Conservation (phyloP, 257 asterid species). For the Nicotiana sylvestris region DNA sequence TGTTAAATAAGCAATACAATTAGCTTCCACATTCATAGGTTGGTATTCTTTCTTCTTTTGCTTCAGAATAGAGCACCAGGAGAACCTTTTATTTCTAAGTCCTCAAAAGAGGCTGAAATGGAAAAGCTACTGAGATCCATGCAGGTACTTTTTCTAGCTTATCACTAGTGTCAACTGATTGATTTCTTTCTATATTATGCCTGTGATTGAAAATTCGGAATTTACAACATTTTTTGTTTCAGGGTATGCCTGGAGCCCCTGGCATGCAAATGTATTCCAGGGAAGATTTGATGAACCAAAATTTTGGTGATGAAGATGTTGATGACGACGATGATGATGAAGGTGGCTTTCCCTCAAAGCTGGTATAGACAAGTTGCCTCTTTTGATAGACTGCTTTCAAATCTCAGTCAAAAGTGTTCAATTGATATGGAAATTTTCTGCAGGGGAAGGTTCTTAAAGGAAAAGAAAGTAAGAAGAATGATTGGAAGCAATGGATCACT, state of each 20-base stretch:
- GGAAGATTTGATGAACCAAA: conserved; percentile 84
- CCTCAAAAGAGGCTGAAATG: conserved; percentile 91
- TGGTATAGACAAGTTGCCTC: conserved; percentile 36
- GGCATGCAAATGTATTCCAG: conserved; percentile 93
- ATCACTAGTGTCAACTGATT: not conserved
- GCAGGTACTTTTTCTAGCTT: conserved; percentile 48
- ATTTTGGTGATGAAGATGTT: conserved; percentile 59
- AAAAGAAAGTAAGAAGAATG: conserved; percentile 42
- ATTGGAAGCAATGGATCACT: conserved; percentile 54
- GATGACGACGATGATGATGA: conserved; percentile 75
- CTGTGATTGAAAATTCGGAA: not conserved
- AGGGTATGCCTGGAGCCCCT: conserved; percentile 98
- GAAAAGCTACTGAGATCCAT: conserved; percentile 78
- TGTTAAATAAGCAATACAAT: conserved; percentile 8
- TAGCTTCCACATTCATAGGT: not conserved
- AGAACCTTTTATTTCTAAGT: conserved; percentile 77
- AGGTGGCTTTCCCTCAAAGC: conserved; percentile 50
- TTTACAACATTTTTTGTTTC: conserved; percentile 11
- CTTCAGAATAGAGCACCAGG: conserved; percentile 78
- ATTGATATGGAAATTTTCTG: conserved; percentile 4
- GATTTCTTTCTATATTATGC: not conserved
- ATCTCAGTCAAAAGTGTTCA: not conserved
- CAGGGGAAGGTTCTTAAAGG: conserved; percentile 66
- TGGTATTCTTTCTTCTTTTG: conserved; percentile 12
- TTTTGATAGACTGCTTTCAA: not conserved